Conservation (phyloP, 495 filamentous ascomycete species). For the Elasticomyces elasticus region DNA sequence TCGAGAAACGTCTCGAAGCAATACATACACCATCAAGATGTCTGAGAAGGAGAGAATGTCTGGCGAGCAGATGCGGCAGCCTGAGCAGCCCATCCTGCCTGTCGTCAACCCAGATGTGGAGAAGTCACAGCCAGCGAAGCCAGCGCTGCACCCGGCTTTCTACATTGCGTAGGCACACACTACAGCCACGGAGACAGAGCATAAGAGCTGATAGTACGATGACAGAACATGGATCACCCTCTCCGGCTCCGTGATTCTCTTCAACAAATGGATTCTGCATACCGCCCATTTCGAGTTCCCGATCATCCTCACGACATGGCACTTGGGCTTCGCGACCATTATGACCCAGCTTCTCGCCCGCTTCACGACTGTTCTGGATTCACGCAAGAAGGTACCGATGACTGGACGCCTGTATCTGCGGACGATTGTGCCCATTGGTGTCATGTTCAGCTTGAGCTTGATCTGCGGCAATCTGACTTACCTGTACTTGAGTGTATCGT, state of each 20-base stretch:
- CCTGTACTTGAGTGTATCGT: conserved; percentile 82
- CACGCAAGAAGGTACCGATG: conserved; percentile 86
- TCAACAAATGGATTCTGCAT: conserved; percentile 97
- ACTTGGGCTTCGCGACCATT: conserved; percentile 76
- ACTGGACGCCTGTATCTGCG: conserved; percentile 81
- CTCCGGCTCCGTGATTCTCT: conserved; percentile 88
- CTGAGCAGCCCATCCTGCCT: conserved; percentile 58
- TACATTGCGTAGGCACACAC: conserved; percentile 71
- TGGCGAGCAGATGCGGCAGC: conserved; percentile 51
- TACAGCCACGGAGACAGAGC: not conserved
- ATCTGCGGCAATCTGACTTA: conserved; percentile 93
- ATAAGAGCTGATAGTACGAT: not conserved
- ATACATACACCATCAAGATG: conserved; percentile 37
- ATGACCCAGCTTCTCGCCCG: conserved; percentile 86
- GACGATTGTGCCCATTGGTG: conserved; percentile 83
- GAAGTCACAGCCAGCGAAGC: conserved; percentile 54
- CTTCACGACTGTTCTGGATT: conserved; percentile 75
- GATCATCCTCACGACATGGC: conserved; percentile 88
- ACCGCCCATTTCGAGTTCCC: conserved; percentile 57
- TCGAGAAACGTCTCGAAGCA: not conserved
- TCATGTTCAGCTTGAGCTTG: conserved; percentile 88
- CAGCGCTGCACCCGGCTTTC: conserved; percentile 67
- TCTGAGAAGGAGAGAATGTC: conserved; percentile 68
- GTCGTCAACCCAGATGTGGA: conserved; percentile 65
- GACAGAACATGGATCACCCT: conserved; percentile 78